Evolutionary conservation across 2,329 filamentous ascomycete species (phyloP), one percentile per base, ranked within the genome.

Genomic region (Claviceps maximensis): DNA sequence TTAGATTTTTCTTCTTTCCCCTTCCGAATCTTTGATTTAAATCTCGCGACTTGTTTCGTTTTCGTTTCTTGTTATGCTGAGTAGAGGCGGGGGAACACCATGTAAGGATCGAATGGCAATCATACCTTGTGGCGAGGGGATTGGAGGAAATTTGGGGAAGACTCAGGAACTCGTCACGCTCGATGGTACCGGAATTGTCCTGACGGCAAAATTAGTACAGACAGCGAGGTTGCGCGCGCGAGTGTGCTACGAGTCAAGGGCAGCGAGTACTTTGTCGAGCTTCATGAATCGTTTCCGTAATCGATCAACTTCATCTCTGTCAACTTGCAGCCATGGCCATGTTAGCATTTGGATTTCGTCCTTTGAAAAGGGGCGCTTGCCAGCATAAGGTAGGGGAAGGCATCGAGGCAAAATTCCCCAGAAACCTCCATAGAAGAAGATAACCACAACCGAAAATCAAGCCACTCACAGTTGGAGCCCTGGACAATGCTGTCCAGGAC

Each of bases 231-330:
- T 21, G 41, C 10, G 41, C 12, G 41, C 21, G 31, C 8, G 31
- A 4, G 9, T 31, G 12, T 42, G 6, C 19, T 44, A 23, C 6
- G 21, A n/a, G 23, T 5, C 9, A 17, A 10, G 25, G 31, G 21
- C 7, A 23, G 38, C 5, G 1, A 17, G 9, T 45, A 93, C 91
- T 81, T 96, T 97, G 72, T 98, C 93, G 56, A 98, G 77, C 74
- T 98, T 98, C 91, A 97, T 97, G 67, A 98, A 98, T 57, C 91
- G 82, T 76, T 98, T 98, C 65, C 89, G 82, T 67, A 98, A 77
- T 64, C 93, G 82, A 68, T 97, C 93, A 56, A 98, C 89, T 71
- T 98, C 93, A 65, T 98, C 93, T 69, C 87, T 85, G 75, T 98
- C 88, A 76, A 98, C 91, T 97, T 49, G 13, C 15, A 21, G 10